Conservation (phyloP, 225 moss, liverwort and hornwort genomes). For the Asterella californica region DNA sequence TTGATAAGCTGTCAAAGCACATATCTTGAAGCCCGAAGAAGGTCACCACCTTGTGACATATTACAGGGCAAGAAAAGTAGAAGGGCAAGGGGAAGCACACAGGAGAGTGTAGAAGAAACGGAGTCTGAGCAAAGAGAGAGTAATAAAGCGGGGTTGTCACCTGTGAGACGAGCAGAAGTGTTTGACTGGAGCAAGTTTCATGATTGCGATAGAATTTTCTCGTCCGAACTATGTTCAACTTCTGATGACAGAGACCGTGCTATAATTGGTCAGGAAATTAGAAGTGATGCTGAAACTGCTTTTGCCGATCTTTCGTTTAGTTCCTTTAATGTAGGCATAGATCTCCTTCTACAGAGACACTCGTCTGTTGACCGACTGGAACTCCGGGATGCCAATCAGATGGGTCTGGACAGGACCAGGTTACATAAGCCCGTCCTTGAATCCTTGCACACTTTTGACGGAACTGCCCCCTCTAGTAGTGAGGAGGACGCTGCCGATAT, state of each 20-base stretch:
- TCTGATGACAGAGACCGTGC: not conserved
- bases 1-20: not conserved
- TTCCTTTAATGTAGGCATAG: not conserved
- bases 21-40: conserved; percentile 4
- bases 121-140: conserved; percentile 18
- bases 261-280: not conserved
- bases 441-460: not conserved
- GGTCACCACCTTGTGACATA: conserved; percentile 22
- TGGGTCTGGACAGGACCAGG: not conserved
- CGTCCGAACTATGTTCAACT: not conserved
- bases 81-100: conserved; percentile 22
- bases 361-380: not conserved
- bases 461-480: not conserved
- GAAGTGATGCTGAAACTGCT: not conserved
- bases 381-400: not conserved
- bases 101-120: conserved; percentile 12
- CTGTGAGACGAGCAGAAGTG: not conserved
- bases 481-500: not conserved
- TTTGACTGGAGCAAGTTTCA: conserved; percentile 1
- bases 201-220: not conserved
- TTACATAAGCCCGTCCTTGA: not conserved
- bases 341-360: not conserved
- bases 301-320: not conserved
- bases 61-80: conserved; percentile 38
- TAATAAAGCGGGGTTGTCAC: conserved; percentile 2